A percentile compares a stretch with the other conserved stretches of the same genome.
phyloP scores from a whole-genome alignment of 1,284 basidiomycete genomes.

The Wallemia hederae region DNA sequence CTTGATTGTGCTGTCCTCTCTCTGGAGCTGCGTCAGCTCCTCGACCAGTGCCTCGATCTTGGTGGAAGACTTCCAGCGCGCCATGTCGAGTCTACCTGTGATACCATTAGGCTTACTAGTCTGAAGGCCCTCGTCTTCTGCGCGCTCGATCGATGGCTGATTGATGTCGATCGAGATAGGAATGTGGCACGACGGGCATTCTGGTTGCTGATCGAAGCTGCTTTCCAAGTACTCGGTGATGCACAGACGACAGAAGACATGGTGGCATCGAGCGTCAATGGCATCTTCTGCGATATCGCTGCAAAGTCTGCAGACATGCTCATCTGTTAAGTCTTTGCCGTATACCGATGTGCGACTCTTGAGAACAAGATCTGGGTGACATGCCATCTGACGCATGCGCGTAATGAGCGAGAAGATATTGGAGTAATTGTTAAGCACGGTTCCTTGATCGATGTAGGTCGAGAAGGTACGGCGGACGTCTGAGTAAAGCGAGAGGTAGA shows the following conservation, averaged over 20 bases:
- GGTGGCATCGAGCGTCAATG: slow-evolving; percentile 66
- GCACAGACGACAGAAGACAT: slow-evolving; percentile 65
- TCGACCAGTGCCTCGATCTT: slow-evolving; percentile 95
- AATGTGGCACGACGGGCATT: slow-evolving; percentile 84
- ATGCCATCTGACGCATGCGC: slow-evolving; percentile 80
- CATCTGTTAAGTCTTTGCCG: slow-evolving; percentile 30
- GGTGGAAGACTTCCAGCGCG: slow-evolving; percentile 73
- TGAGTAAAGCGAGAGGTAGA: slow-evolving; percentile 73
- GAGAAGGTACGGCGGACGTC: slow-evolving; percentile 73
- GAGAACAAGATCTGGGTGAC: slow-evolving; percentile 67
- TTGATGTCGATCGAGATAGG: slow-evolving; percentile 83
- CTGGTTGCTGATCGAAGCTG: slow-evolving; percentile 43
- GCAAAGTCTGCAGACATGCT: slow-evolving; percentile 71
- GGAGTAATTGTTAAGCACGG: slow-evolving; percentile 67
- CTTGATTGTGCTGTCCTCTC: slow-evolving; percentile 74
- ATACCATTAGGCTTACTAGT: slow-evolving; percentile 59
- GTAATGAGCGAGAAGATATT: slow-evolving; percentile 48
- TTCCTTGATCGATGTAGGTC: slow-evolving; percentile 72
- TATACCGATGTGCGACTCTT: slow-evolving; percentile 45
- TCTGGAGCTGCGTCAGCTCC: slow-evolving; percentile 55
- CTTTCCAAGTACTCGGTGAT: slow-evolving; percentile 72
- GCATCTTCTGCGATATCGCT: slow-evolving; percentile 93
- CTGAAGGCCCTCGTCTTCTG: slow-evolving; percentile 24
- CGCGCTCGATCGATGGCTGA: slow-evolving; percentile 61
- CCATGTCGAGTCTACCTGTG: slow-evolving; percentile 58